Evolutionary conservation across 2,329 filamentous ascomycete species (phyloP).

Genomic region (Xylaria arbuscula): DNA sequence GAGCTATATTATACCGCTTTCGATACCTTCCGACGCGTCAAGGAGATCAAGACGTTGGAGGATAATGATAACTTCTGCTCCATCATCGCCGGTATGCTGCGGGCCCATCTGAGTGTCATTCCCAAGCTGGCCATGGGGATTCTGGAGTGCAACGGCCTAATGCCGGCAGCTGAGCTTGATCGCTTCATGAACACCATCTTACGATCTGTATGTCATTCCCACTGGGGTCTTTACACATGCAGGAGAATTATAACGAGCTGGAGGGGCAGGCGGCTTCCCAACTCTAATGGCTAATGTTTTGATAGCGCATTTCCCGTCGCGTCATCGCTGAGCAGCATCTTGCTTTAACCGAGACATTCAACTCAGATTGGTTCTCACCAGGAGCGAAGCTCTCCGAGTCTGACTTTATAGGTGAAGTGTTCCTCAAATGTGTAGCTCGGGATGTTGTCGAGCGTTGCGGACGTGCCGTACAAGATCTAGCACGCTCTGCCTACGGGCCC

Average conservation of each 20-base stretch:
- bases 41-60: conserved; percentile 84
- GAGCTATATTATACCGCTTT: conserved; percentile 98
- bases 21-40: conserved; percentile 84
- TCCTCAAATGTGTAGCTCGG: conserved; percentile 89
- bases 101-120: conserved; percentile 91
- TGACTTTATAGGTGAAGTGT: conserved; percentile 95
- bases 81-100: conserved; percentile 80
- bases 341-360: conserved; percentile 92
- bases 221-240: neutral
- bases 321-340: conserved; percentile 98
- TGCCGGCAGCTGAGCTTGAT: conserved; percentile 84
- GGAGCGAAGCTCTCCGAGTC: conserved; percentile 76
- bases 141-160: conserved; percentile 85
- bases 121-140: conserved; percentile 95
- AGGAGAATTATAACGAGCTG: neutral
- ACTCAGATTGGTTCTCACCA: conserved; percentile 89
- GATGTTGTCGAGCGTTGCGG: conserved; percentile 90
- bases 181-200: conserved; percentile 95
- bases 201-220: conserved; percentile 74
- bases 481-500: conserved; percentile 78
- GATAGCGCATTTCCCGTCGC: conserved; percentile 87
- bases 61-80: conserved; percentile 92
- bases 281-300: conserved; percentile 13
- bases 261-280: neutral
- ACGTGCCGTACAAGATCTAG: conserved; percentile 77